Conservation (phyloP, 1,284 basidiomycete species). For the Sanguinoderma infundibulare region DNA sequence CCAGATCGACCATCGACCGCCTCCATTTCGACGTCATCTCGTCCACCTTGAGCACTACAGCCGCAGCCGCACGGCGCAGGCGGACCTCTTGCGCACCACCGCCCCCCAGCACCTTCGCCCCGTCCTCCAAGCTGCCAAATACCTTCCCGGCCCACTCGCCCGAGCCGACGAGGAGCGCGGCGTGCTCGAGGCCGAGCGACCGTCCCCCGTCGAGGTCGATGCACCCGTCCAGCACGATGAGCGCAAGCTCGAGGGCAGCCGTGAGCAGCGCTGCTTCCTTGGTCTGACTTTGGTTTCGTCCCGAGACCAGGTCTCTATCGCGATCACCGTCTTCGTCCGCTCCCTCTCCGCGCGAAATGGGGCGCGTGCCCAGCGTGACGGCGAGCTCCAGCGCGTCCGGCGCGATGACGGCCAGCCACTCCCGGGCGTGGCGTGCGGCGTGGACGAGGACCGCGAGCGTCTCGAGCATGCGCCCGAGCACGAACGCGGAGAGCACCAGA, state of each 20-base stretch:
- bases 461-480: conserved; percentile 76
- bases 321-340: conserved; percentile 48
- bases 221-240: conserved; percentile 78
- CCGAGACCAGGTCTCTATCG: conserved; percentile 16
- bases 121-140: conserved; percentile 70
- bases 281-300: conserved; percentile 31
- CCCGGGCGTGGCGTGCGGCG: conserved; percentile 76
- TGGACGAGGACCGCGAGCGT: conserved; percentile 85
- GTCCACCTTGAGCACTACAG: conserved; percentile 81
- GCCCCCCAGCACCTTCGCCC: conserved; percentile 61
- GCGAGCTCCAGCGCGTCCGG: conserved; percentile 86
- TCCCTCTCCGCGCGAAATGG: conserved; percentile 52
- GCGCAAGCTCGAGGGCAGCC: conserved; percentile 75
- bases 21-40: conserved; percentile 79
- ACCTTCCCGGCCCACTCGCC: conserved; percentile 84
- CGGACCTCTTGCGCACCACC: conserved; percentile 68
- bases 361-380: conserved; percentile 73
- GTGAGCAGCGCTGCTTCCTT: conserved; percentile 76
- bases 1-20: conserved; percentile 64
- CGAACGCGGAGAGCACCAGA: conserved; percentile 76
- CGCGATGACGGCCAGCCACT: conserved; percentile 81
- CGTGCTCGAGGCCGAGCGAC: conserved; percentile 76
- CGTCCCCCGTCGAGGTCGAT: conserved; percentile 79
- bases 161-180: conserved; percentile 68
- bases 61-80: conserved; percentile 73